phyloP scores from a whole-genome alignment of 1,139 yeast genomes.

The Zygosaccharomyces sapae region DNA sequence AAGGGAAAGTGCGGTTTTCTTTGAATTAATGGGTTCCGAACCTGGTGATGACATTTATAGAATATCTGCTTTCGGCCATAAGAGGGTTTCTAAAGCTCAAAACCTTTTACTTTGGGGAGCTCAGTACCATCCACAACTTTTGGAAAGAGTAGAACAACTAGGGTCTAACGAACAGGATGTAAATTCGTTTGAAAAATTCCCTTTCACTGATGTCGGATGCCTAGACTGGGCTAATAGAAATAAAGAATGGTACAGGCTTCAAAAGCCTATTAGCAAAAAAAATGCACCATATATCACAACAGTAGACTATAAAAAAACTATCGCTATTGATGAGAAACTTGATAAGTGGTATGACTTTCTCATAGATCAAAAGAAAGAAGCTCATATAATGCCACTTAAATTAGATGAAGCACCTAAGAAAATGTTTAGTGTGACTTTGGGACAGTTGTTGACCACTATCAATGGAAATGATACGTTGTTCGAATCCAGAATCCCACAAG shows the following conservation, averaged over 20 bases:
- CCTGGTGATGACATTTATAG: slow-evolving; percentile 15
- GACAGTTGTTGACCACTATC: slow-evolving; percentile 23
- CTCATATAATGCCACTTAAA: slow-evolving; percentile 6
- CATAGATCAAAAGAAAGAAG: neutral
- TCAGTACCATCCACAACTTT: slow-evolving; percentile 21
- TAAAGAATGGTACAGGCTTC: slow-evolving; percentile 29
- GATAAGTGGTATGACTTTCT: slow-evolving; percentile 20
- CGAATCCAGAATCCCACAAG: slow-evolving; percentile 44
- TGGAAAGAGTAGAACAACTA: slow-evolving; percentile 13
- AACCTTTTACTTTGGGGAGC: slow-evolving; percentile 28
- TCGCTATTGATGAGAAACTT: slow-evolving; percentile 19
- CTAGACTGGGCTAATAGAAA: slow-evolving; percentile 29
- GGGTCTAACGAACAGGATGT: slow-evolving; percentile 12
- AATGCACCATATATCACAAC: neutral
- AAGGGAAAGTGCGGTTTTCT: slow-evolving; percentile 23
- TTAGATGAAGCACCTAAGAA: slow-evolving; percentile 7
- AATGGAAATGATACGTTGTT: slow-evolving; percentile 33
- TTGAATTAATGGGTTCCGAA: slow-evolving; percentile 16
- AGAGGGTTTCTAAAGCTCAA: slow-evolving; percentile 27
- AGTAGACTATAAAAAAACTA: too few species aligned
- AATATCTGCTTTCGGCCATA: slow-evolving; percentile 31
- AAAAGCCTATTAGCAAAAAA: slow-evolving; percentile 15
- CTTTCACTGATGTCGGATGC: slow-evolving; percentile 26
- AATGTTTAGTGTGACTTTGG: slow-evolving; percentile 29
- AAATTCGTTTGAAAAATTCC: slow-evolving; percentile 18